Percentiles rank a stretch among this genome's conserved stretches.
phyloP scores from a whole-genome alignment of 2,329 filamentous ascomycete genomes.

The Diaporthe vexans region DNA sequence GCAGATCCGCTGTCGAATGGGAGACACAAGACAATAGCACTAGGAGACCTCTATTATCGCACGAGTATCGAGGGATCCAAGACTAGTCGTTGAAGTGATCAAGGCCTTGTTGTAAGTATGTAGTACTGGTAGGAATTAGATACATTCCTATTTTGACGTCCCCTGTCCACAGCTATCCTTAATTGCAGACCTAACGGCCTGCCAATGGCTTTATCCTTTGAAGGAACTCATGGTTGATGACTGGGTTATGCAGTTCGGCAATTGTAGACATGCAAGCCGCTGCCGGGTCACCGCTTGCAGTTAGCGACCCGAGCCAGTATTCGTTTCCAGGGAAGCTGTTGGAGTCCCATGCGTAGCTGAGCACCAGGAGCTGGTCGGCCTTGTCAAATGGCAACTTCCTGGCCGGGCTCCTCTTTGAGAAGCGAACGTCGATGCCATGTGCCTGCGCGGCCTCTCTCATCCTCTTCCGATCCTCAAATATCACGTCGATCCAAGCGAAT shows the following conservation, averaged over 20 bases:
- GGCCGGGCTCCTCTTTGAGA: slow-evolving; percentile 36
- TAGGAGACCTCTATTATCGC: too few relatives aligned
- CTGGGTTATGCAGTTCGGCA: slow-evolving; percentile 51
- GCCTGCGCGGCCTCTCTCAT: neutral
- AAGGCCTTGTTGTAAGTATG: neutral
- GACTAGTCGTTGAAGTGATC: neutral
- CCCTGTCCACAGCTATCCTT: too few relatives aligned
- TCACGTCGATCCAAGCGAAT: slow-evolving; percentile 5
- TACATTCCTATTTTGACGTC: neutral
- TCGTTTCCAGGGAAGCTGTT: slow-evolving; percentile 53
- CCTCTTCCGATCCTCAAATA: neutral
- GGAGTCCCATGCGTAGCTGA: slow-evolving; percentile 52
- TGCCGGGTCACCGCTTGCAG: slow-evolving; percentile 50
- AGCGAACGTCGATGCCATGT: slow-evolving; percentile 5
- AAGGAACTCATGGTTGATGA: slow-evolving; percentile 48
- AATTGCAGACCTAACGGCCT: neutral
- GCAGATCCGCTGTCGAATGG: too few relatives aligned
- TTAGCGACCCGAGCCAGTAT: slow-evolving; percentile 47
- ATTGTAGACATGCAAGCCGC: slow-evolving; percentile 53
- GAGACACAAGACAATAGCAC: too few relatives aligned
- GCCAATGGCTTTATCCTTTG: slow-evolving; percentile 46
- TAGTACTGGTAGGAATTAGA: neutral
- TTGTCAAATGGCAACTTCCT: slow-evolving; percentile 42
- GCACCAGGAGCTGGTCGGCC: slow-evolving; percentile 47
- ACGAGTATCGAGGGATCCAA: too few relatives aligned